These are phyloP conservation scores for Cryptosporidium meleagridis DNA, from an alignment of 169 alveolate species.

Conservation along the genomic window DNA sequence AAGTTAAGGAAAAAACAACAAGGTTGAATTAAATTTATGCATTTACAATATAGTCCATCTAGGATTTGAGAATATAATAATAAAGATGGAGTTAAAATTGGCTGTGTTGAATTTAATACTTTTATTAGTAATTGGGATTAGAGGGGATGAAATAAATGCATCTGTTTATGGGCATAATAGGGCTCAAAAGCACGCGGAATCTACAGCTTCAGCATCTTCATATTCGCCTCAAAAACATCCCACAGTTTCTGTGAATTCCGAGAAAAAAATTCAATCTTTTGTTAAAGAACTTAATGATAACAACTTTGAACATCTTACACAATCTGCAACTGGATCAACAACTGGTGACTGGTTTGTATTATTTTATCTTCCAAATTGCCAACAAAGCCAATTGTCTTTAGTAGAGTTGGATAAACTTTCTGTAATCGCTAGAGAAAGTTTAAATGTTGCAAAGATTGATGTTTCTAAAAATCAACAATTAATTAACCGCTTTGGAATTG, in stretches of 20 bases:
- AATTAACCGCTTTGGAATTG: constrained; percentile 40
- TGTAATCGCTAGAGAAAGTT: constrained; percentile 18
- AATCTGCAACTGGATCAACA: constrained; percentile 79
- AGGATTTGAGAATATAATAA: neutral
- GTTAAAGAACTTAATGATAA: constrained; percentile 75
- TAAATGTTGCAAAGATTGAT: constrained; percentile 62
- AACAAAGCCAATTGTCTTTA: constrained; percentile 53
- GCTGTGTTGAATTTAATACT: neutral
- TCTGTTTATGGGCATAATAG: neutral
- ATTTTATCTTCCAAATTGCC: constrained; percentile 51
- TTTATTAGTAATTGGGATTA: neutral
- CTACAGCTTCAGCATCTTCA: constrained; percentile 1
- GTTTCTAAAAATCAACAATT: constrained; percentile 37
- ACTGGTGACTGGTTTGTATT: constrained; percentile 79
- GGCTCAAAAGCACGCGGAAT: neutral
- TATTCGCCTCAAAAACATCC: neutral
- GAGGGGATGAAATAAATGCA: neutral
- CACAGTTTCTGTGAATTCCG: neutral
- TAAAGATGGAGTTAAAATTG: neutral
- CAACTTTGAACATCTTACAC: constrained; percentile 77
- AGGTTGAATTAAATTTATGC: neutral
- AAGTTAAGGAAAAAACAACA: neutral
- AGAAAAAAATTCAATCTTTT: constrained; percentile 4
- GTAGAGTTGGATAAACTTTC: constrained; percentile 33
- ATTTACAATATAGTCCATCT: neutral